A percentile compares a stretch with the other conserved stretches of the same genome.
Conservation (phyloP, 768 basidiomycete genomes). For the Megacollybia marginata region DNA sequence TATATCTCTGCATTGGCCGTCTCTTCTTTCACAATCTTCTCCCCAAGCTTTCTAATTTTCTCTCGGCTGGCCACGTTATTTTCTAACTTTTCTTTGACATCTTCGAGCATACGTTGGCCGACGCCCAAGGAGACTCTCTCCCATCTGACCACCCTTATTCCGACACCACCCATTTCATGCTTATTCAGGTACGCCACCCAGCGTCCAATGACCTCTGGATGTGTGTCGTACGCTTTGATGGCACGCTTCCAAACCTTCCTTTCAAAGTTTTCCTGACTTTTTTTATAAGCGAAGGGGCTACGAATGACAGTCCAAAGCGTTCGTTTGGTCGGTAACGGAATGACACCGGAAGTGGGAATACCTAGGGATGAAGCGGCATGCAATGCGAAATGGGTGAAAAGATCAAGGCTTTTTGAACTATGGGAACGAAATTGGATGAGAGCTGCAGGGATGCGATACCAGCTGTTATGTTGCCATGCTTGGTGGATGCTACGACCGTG, state of each 20-base stretch:
- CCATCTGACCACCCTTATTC: conserved; percentile 77
- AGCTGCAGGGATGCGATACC: conserved; percentile 72
- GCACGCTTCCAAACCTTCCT: conserved; percentile 74
- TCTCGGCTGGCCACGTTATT: conserved; percentile 23
- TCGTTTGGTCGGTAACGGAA: conserved; percentile 65
- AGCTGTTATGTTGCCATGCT: conserved; percentile 50
- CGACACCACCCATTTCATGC: conserved; percentile 80
- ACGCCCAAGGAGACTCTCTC: conserved; percentile 53
- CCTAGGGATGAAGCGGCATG: conserved; percentile 83
- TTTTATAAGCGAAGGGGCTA: conserved; percentile 88
- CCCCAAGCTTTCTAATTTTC: conserved; percentile 29
- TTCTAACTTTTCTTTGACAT: conserved; percentile 8
- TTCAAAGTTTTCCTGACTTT: conserved; percentile 93
- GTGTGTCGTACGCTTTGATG: conserved; percentile 88
- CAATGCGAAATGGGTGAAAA: conserved; percentile 77
- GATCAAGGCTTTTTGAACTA: conserved; percentile 54
- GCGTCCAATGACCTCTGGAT: conserved; percentile 66
- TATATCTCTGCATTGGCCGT: background rate
- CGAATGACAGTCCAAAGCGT: conserved; percentile 80
- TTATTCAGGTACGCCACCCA: conserved; percentile 75
- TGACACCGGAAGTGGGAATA: conserved; percentile 65
- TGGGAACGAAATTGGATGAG: conserved; percentile 80
- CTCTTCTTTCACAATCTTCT: conserved; percentile 34
- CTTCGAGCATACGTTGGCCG: conserved; percentile 21
- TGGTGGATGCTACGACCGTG: conserved; percentile 54